phyloP scores from a whole-genome alignment of 306 rosid species.

The Morella rubra region DNA sequence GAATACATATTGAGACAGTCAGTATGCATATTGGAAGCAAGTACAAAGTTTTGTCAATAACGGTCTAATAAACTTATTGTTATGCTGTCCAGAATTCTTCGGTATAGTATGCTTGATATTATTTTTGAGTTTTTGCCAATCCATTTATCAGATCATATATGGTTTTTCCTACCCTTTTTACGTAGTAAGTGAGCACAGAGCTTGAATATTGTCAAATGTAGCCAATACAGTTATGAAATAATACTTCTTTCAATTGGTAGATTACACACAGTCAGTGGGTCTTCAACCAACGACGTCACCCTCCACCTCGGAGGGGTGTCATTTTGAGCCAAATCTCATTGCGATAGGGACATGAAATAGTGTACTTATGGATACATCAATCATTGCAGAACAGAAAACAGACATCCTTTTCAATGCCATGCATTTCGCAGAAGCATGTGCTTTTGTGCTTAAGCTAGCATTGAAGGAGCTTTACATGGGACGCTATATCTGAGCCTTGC shows the following conservation, averaged over 20 bases:
- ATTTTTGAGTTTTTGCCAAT: neutral
- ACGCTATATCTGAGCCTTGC: neutral
- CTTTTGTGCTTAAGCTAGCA: slow-evolving; percentile 1
- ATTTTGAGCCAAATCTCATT: neutral
- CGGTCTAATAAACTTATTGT: neutral
- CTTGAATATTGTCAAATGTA: neutral
- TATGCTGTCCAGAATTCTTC: neutral
- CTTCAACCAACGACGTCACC: neutral
- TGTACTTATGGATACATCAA: neutral
- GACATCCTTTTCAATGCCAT: neutral
- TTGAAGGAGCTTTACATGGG: neutral
- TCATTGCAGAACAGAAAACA: neutral
- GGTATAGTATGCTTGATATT: neutral
- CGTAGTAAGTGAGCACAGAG: neutral
- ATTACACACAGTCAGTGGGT: neutral
- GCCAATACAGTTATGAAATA: neutral
- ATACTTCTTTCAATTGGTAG: neutral
- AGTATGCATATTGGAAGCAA: neutral
- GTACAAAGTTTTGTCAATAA: neutral
- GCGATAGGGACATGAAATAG: neutral
- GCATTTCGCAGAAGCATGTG: neutral
- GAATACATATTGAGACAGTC: neutral
- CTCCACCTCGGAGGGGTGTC: neutral
- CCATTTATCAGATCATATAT: neutral
- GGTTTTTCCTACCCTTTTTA: neutral